These are phyloP conservation scores for Aspergillus fumigatiaffinis DNA, from an alignment of 2,329 filamentous ascomycete genomes.

Conservation along the genomic window DNA sequence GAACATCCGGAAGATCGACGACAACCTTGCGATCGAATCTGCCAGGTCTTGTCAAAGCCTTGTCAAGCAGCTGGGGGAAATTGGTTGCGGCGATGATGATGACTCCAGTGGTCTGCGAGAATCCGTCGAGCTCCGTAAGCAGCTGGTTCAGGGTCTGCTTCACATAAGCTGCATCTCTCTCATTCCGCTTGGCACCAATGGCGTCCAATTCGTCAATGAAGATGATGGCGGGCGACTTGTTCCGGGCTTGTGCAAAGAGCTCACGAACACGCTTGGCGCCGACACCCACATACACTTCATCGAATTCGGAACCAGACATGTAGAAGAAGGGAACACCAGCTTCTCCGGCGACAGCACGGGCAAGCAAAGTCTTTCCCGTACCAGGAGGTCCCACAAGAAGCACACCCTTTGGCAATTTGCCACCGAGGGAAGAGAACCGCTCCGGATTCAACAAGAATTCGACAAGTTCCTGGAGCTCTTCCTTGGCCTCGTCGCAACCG, in stretches of 20 bases:
- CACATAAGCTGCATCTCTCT: conserved; percentile 87
- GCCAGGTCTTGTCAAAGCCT: conserved; percentile 87
- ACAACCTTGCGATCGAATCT: conserved; percentile 92
- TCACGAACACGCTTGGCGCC: conserved; percentile 95
- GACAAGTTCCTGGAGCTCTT: conserved; percentile 93
- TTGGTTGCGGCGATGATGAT: conserved; percentile 97
- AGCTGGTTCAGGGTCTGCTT: conserved; percentile 98
- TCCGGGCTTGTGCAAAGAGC: conserved; percentile 76
- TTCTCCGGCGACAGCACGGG: conserved; percentile 92
- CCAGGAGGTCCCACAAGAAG: conserved; percentile 91
- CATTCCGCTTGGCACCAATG: conserved; percentile 89
- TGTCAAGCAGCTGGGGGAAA: conserved; percentile 89
- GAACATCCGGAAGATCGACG: conserved; percentile 86
- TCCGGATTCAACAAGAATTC: conserved; percentile 94
- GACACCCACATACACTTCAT: conserved; percentile 96
- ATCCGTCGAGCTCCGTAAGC: conserved; percentile 93
- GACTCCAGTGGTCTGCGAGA: conserved; percentile 89
- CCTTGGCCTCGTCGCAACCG: conserved; percentile 96
- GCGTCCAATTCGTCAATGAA: conserved; percentile 95
- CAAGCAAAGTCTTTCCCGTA: conserved; percentile 94
- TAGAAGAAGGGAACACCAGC: conserved; percentile 99
- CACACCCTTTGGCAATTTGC: conserved; percentile 95
- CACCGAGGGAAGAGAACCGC: conserved; percentile 87
- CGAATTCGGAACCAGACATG: conserved; percentile 98
- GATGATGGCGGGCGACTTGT: conserved; percentile 86